phyloP scores from a whole-genome alignment of 352 stramenopile genomes.

The Blastocystis hominis region DNA sequence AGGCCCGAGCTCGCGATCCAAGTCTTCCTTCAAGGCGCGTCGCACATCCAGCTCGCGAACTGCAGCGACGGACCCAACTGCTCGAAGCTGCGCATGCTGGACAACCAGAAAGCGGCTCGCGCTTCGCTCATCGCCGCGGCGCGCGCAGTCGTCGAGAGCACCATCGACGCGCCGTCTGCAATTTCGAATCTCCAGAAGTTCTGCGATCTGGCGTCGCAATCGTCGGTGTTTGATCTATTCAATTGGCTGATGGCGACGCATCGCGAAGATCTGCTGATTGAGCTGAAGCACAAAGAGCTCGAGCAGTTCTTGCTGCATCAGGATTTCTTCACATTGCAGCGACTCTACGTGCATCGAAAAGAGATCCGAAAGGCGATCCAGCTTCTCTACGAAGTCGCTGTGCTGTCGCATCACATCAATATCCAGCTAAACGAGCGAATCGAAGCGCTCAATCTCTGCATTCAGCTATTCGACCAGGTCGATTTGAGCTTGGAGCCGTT shows the following conservation, averaged over 20 bases:
- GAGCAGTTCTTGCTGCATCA: not conserved
- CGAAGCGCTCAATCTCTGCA: not conserved
- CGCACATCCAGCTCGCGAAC: not conserved
- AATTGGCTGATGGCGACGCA: not conserved
- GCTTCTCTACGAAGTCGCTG: conserved; percentile 12
- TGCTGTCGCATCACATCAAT: not conserved
- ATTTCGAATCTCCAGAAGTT: not conserved
- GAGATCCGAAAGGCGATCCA: not conserved
- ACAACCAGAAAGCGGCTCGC: not conserved
- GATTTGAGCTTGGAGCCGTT: not conserved
- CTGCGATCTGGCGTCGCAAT: not conserved
- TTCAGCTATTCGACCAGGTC: not conserved
- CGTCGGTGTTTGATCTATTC: not conserved
- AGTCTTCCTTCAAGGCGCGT: not conserved
- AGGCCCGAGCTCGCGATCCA: not conserved
- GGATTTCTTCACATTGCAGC: not conserved
- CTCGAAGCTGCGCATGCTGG: not conserved
- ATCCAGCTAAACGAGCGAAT: not conserved
- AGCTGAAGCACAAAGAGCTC: not conserved
- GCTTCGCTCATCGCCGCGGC: not conserved
- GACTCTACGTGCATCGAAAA: not conserved
- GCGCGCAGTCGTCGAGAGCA: not conserved
- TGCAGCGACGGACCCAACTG: not conserved
- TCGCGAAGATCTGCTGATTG: not conserved
- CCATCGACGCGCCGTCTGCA: not conserved